Conservation (phyloP, 2,329 filamentous ascomycete genomes). For the Stagonosporopsis tanaceti region DNA sequence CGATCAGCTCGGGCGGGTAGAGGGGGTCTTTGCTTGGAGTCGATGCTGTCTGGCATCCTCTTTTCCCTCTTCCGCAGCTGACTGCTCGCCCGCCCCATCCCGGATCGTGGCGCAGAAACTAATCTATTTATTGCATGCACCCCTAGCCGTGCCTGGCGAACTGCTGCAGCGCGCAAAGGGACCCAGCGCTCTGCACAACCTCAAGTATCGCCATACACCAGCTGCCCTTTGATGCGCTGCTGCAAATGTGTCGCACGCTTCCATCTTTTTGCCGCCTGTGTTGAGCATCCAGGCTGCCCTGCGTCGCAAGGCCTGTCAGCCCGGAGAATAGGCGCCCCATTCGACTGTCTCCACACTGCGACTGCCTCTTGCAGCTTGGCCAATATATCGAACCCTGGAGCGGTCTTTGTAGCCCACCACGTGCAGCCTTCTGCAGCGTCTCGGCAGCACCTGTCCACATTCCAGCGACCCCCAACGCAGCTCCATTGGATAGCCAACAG, state of each 20-base stretch:
- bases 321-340: constrained; percentile 2
- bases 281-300: constrained; percentile 3
- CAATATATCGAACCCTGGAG: constrained; percentile 33
- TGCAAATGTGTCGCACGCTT: constrained; percentile 23
- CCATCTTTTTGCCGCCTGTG: constrained; percentile 2
- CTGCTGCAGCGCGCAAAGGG: constrained; percentile 15
- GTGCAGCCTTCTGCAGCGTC: constrained; percentile 13
- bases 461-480: constrained; percentile 1
- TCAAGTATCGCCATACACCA: constrained; percentile 5
- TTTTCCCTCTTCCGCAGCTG: constrained; percentile 19
- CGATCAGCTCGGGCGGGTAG: constrained; percentile 17
- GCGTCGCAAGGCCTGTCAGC: constrained; percentile 17
- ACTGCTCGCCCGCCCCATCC: constrained; percentile 18
- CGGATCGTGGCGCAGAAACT: constrained; percentile 19
- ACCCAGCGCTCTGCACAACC: constrained; percentile 14
- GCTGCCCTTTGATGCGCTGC: constrained; percentile 5
- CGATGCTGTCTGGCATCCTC: constrained; percentile 4
- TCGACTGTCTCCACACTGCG: constrained; percentile 5
- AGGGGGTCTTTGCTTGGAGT: constrained; percentile 15
- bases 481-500: constrained; percentile 2
- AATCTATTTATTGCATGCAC: constrained; percentile 22
- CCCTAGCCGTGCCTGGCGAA: constrained; percentile 16
- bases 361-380: constrained; percentile 26
- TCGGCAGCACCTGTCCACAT: constrained; percentile 8
- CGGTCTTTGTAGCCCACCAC: constrained; percentile 11